Evolutionary conservation across 2,329 filamentous ascomycete genomes (phyloP).

Genomic region (Teratosphaeria zuluensis): DNA sequence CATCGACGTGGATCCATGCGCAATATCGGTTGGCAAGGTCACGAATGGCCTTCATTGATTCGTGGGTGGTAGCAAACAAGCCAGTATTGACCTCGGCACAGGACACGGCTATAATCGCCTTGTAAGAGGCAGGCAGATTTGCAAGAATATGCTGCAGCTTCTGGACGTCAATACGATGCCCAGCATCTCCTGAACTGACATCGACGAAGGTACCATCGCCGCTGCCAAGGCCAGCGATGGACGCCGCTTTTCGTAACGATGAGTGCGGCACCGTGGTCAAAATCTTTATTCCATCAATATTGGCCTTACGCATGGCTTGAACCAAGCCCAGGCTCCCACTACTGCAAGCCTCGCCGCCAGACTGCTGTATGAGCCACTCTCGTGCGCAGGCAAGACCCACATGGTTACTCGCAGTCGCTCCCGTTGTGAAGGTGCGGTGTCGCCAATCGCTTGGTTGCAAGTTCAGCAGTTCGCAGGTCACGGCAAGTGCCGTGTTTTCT

Average conservation of each 20-base stretch:
- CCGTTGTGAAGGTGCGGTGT: slow-evolving; percentile 74
- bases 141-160: slow-evolving; percentile 44
- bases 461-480: slow-evolving; percentile 58
- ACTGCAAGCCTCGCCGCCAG: neutral
- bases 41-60: slow-evolving; percentile 55
- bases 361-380: slow-evolving; percentile 49
- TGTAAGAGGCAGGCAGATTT: slow-evolving; percentile 29
- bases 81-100: slow-evolving; percentile 89
- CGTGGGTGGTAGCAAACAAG: slow-evolving; percentile 56
- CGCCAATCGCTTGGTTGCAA: slow-evolving; percentile 51
- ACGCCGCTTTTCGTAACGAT: slow-evolving; percentile 73
- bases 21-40: slow-evolving; percentile 60
- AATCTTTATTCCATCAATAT: slow-evolving; percentile 60
- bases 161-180: slow-evolving; percentile 61
- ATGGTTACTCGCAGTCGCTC: slow-evolving; percentile 55
- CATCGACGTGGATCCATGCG: slow-evolving; percentile 86
- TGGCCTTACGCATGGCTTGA: slow-evolving; percentile 53
- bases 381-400: slow-evolving; percentile 60
- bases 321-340: slow-evolving; percentile 36
- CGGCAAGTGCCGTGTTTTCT: slow-evolving; percentile 60
- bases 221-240: slow-evolving; percentile 68
- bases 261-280: slow-evolving; percentile 77
- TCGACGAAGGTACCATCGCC: slow-evolving; percentile 52
- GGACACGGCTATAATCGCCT: slow-evolving; percentile 71
- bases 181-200: slow-evolving; percentile 44